A percentile compares a stretch with the other conserved stretches of the same genome.
Conservation (phyloP, 495 filamentous ascomycete genomes). For the Neurospora sp. region DNA sequence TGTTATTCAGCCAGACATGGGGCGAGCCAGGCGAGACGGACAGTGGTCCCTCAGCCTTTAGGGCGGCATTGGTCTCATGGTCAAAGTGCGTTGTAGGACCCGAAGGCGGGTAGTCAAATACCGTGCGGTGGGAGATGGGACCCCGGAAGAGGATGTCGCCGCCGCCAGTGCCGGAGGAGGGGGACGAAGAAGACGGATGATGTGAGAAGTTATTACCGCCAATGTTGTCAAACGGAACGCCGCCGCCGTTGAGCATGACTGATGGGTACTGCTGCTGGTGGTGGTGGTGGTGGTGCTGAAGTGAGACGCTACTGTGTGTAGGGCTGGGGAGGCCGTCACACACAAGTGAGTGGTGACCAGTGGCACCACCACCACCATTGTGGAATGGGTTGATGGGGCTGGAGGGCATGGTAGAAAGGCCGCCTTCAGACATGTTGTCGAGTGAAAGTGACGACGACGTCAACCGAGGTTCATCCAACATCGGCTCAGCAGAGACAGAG, state of each 20-base stretch:
- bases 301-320: neutral
- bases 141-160: neutral
- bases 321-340: neutral
- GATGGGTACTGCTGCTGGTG: neutral
- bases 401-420: neutral
- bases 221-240: neutral
- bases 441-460: neutral
- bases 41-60: neutral
- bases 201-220: neutral
- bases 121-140: neutral
- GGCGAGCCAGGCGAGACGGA: neutral
- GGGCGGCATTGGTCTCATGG: neutral
- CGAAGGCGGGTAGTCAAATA: neutral
- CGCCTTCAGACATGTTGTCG: neutral
- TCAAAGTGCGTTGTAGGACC: neutral
- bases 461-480: neutral
- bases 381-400: neutral
- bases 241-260: neutral
- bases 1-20: neutral
- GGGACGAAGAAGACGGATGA: neutral
- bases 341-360: neutral
- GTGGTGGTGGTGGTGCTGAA: neutral
- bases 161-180: neutral
- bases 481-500: neutral
- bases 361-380: neutral